These are phyloP conservation scores for Fusarium pseudocircinatum DNA, from an alignment of 2,329 filamentous ascomycete genomes.

Conservation along the genomic window DNA sequence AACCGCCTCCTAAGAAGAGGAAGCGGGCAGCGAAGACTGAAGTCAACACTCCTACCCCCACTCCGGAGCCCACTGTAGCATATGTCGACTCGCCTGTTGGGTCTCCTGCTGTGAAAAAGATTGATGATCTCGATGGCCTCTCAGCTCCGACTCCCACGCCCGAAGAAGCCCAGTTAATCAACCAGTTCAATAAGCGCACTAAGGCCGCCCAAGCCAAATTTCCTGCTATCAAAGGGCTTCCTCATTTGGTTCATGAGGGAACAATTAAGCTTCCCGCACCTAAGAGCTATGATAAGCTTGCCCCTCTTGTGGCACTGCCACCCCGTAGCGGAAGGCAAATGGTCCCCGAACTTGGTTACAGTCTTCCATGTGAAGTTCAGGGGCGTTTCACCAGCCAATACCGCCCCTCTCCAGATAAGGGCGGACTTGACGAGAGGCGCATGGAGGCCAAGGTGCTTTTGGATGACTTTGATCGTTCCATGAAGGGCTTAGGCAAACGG, in stretches of 20 bases:
- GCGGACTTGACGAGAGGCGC: constrained; percentile 54
- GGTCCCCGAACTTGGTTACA: constrained; percentile 52
- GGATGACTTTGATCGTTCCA: constrained; percentile 54
- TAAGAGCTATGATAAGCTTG: constrained; percentile 57
- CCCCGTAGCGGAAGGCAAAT: constrained; percentile 51
- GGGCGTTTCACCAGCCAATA: constrained; percentile 55
- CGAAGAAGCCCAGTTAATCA: constrained; percentile 50
- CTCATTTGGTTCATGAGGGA: constrained; percentile 50
- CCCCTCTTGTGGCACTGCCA: constrained; percentile 54
- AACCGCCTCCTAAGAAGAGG: constrained; percentile 51
- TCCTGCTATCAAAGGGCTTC: constrained; percentile 52
- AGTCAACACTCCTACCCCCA: constrained; percentile 39
- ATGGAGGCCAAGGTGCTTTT: constrained; percentile 52
- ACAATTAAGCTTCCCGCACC: constrained; percentile 55
- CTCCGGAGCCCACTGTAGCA: constrained; percentile 40
- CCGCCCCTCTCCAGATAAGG: constrained; percentile 51
- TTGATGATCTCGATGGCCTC: constrained; percentile 49
- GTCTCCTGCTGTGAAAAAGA: constrained; percentile 41
- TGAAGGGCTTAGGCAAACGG: constrained; percentile 54
- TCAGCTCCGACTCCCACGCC: constrained; percentile 45
- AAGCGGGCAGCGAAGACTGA: constrained; percentile 48
- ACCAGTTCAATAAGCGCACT: constrained; percentile 51
- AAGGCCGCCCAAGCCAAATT: constrained; percentile 52
- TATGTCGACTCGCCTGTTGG: constrained; percentile 46
- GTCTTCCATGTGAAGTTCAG: constrained; percentile 56